These are phyloP conservation scores for Sphaerulina vaccinii DNA, from an alignment of 2,329 filamentous ascomycete species.

Conservation along the genomic window DNA sequence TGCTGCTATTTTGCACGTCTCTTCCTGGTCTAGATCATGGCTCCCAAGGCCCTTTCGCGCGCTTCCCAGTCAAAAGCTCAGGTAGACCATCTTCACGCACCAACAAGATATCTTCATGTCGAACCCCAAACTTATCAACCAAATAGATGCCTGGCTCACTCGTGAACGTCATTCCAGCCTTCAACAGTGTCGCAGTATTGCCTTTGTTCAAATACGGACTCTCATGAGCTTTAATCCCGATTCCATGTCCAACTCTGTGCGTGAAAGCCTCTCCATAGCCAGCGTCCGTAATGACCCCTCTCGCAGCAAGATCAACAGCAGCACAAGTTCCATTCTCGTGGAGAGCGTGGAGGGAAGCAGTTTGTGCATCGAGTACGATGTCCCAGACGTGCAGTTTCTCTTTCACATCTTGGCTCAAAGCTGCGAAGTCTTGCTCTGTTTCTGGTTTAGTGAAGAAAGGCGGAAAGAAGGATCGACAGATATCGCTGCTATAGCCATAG, in stretches of 20 bases:
- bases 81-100: conserved; percentile 55
- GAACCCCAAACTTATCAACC: conserved; percentile 58
- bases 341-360: conserved; percentile 53
- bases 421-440: conserved; percentile 37
- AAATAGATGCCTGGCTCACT: conserved; percentile 64
- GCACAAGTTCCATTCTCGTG: conserved; percentile 56
- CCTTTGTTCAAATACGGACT: conserved; percentile 65
- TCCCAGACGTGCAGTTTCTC: conserved; percentile 61
- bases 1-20: no score
- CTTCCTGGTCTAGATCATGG: no score
- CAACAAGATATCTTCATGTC: conserved; percentile 62
- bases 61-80: conserved; percentile 55
- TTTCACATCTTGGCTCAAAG: conserved; percentile 21
- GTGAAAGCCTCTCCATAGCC: conserved; percentile 62
- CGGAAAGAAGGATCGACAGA: conserved; percentile 60
- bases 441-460: conserved; percentile 34
- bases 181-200: conserved; percentile 50
- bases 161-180: conserved; percentile 62
- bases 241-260: conserved; percentile 62
- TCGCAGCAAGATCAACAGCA: conserved; percentile 60
- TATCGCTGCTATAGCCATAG: conserved; percentile 63
- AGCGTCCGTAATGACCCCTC: conserved; percentile 56
- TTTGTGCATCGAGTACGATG: conserved; percentile 62
- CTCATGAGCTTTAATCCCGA: conserved; percentile 66
- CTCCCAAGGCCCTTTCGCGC: conserved; percentile 55